These are phyloP conservation scores for Chloroidium sp. DNA, from an alignment of 163 green algal species.

Conservation along the genomic window DNA sequence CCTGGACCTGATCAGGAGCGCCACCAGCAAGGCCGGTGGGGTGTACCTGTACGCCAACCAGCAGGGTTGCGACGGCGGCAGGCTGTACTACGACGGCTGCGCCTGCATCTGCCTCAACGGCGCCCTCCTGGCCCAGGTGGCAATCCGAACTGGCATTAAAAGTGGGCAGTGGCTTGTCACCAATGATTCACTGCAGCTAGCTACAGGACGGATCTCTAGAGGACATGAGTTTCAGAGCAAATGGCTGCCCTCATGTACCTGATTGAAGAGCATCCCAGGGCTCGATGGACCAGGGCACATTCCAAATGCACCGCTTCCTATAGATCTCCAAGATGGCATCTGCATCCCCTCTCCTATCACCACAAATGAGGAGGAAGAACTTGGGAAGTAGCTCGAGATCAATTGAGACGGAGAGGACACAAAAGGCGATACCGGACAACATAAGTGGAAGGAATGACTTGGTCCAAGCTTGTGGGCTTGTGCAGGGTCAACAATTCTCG, in stretches of 20 bases:
- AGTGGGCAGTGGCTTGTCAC: no score
- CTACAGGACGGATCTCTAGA: no score
- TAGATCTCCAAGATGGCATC: no score
- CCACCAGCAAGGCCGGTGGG: conserved; percentile 80
- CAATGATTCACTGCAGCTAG: no score
- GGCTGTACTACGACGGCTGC: conserved; percentile 97
- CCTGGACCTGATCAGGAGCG: conserved; percentile 78
- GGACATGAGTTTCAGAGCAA: no score
- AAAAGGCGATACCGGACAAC: no score
- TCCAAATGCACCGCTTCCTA: no score
- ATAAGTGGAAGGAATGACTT: background rate
- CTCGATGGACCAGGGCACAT: no score
- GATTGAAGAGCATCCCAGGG: no score
- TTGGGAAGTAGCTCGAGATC: no score
- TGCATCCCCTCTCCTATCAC: background rate
- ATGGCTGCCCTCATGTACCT: no score
- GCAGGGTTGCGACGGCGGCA: conserved; percentile 87
- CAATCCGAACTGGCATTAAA: background rate
- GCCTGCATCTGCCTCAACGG: conserved; percentile 86
- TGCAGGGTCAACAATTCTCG: conserved; percentile 62
- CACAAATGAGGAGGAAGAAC: background rate
- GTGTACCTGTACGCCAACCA: conserved; percentile 99
- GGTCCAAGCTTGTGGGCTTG: background rate
- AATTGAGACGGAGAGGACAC: no score
- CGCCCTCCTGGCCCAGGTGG: conserved; percentile 70